Base-by-base conservation (phyloP, 2,329 filamentous ascomycete species). In the Aspergillus calidoustus region DNA sequence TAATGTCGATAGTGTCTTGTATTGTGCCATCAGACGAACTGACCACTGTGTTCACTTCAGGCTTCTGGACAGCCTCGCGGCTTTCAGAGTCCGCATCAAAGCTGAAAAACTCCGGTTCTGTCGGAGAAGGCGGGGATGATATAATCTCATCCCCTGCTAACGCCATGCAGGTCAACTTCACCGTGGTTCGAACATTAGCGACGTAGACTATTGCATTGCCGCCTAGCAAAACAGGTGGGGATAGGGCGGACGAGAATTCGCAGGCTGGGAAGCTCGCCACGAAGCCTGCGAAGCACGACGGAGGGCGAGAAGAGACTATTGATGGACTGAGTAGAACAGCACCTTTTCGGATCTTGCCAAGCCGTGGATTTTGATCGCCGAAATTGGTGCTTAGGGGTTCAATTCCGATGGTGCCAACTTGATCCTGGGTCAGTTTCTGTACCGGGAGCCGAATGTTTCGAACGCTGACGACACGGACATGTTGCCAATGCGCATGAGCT, bases 351-450 rank as follows among this genome's bases (percentile, higher is more conserved):
- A 87, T 80, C 30, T 82, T 72, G 17, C 75, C 73, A n/a, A 79
- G 66, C 23, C 67, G 71, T 13, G 70, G 68, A 15, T 64, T 48
- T 43, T 66, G 64, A 7, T 69, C 68, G 34, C 71, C 66, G 3
- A 70, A 66, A 3, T 63, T 52, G 22, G 64, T 60, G 5, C 62
- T 57, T 19, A 76, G 64, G 9, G 71, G 69, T 59, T 90, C 84
- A 54, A 98, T 81, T 0, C 93, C 94, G 57, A 99, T 85, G 0
- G 93, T 97, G 0, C 94, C 95, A 6, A 94, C 93, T 77, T 99
- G 94, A 9, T 92, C 92, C 17, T 89, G 84, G 54, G 89, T 84
- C 7, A 98, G 83, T 0, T 84, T 87, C 51, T 87, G 87, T 0
- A 97, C 93, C 0, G 94, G 92, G 3, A 97, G 82, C 5, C 94